Conservation (phyloP, 1,284 basidiomycete genomes). For the Apiotrichum domesticum region DNA sequence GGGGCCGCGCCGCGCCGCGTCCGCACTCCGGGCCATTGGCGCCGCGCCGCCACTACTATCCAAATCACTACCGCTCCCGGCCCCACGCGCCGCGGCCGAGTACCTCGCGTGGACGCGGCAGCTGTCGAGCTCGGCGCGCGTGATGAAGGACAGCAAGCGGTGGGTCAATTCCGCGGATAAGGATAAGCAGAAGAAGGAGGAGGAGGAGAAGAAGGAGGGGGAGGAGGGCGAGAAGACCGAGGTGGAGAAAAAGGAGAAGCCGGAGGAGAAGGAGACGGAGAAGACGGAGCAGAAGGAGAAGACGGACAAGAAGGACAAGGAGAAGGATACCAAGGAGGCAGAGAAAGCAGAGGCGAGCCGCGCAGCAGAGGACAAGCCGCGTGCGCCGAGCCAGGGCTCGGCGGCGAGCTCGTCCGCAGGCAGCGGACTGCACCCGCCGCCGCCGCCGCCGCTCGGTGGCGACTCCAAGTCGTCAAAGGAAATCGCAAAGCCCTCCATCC, state of each 20-base stretch:
- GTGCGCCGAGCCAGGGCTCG: constrained; percentile 4
- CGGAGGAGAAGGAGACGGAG: neutral
- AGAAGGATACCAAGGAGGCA: neutral
- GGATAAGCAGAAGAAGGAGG: constrained; percentile 15
- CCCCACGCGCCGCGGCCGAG: neutral
- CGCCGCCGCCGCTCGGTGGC: constrained; percentile 4
- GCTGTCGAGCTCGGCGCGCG: constrained; percentile 24
- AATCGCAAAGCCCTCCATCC: constrained; percentile 67
- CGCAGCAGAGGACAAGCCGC: neutral
- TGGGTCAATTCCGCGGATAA: constrained; percentile 38
- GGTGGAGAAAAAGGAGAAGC: constrained; percentile 10
- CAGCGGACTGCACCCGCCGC: constrained; percentile 3
- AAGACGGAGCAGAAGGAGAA: neutral
- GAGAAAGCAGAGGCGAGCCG: neutral
- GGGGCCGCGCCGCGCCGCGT: constrained; percentile 7
- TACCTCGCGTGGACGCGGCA: neutral
- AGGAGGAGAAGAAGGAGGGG: constrained; percentile 2
- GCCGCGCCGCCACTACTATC: constrained; percentile 1
- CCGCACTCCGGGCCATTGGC: neutral
- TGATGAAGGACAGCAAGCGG: constrained; percentile 37
- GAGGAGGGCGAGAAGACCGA: constrained; percentile 9
- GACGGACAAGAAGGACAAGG: constrained; percentile 3
- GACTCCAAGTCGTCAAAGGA: constrained; percentile 26
- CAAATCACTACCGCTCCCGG: too few species aligned
- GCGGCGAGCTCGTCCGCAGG: constrained; percentile 1